These are phyloP conservation scores for Hygrophila difformis DNA, from an alignment of 257 asterid species.

Conservation along the genomic window DNA sequence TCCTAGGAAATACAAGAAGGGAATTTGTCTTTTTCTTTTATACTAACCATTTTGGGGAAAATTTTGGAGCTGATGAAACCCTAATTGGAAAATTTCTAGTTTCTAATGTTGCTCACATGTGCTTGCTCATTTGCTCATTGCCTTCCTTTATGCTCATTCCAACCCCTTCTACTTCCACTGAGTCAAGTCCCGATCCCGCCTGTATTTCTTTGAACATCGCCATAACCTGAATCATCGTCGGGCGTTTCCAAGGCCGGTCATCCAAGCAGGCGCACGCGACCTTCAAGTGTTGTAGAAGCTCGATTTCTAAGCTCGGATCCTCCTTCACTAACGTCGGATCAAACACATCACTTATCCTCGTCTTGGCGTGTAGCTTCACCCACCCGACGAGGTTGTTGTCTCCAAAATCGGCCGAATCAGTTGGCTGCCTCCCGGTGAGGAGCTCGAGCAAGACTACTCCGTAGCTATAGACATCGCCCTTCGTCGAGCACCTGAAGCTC, in stretches of 20 bases:
- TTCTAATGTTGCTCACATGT: conserved; percentile 32
- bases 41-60: conserved; percentile 10
- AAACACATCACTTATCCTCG: conserved; percentile 57
- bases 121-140: conserved; percentile 58
- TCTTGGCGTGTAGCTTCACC: conserved; percentile 67
- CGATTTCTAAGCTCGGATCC: conserved; percentile 23
- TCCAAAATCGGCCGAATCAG: conserved; percentile 83
- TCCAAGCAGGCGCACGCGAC: conserved; percentile 53
- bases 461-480: conserved; percentile 88
- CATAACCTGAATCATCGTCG: conserved; percentile 56
- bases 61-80: conserved; percentile 10
- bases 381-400: conserved; percentile 94
- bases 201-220: conserved; percentile 55
- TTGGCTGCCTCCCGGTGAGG: conserved; percentile 74
- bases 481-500: conserved; percentile 76
- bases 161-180: conserved; percentile 16
- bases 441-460: conserved; percentile 91
- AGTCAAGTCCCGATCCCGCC: conserved; percentile 43
- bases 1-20: conserved; percentile 13
- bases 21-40: background rate
- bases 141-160: conserved; percentile 87
- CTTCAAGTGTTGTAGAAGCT: conserved; percentile 44
- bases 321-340: conserved; percentile 42
- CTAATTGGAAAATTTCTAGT: background rate
- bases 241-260: conserved; percentile 53